Percentiles rank a stretch among this genome's conserved stretches.
phyloP scores from a whole-genome alignment of 164 flowering plant genomes.

The Chimonanthus salicifolius region DNA sequence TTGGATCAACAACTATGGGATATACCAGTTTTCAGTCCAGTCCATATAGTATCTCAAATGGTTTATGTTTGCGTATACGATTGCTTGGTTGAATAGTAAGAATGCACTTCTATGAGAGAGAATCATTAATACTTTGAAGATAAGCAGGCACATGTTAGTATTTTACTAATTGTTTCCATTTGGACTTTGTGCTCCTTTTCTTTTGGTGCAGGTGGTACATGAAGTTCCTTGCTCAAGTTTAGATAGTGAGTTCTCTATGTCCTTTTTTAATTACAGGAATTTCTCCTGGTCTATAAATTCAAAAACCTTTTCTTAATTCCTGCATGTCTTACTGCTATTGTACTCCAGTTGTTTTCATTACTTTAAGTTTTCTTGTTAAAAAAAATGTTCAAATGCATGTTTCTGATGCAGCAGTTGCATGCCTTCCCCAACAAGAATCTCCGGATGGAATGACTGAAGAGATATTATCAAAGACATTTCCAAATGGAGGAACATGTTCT shows the following conservation, averaged over 20 bases:
- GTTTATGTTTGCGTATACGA: neutral
- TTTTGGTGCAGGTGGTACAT: constrained; percentile 29
- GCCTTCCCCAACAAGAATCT: constrained; percentile 14
- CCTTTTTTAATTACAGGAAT: neutral
- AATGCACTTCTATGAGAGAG: neutral
- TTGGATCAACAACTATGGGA: neutral
- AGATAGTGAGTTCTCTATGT: constrained; percentile 33
- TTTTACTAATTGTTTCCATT: neutral
- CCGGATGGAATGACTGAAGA: constrained; percentile 17
- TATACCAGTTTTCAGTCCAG: too few species aligned
- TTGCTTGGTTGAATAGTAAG: neutral
- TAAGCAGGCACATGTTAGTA: neutral
- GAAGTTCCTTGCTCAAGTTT: constrained; percentile 29
- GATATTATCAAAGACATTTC: constrained; percentile 7
- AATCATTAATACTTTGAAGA: neutral
- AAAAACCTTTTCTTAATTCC: neutral
- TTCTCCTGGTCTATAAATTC: neutral
- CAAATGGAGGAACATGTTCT: constrained; percentile 18
- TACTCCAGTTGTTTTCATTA: neutral
- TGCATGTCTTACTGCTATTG: neutral
- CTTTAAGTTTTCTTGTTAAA: neutral
- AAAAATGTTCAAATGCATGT: neutral
- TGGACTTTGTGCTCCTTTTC: neutral
- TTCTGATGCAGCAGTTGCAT: constrained; percentile 23
- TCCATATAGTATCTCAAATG: too few species aligned